A percentile compares a stretch with the other conserved stretches of the same genome.
phyloP scores from a whole-genome alignment of 371 early-diverging fungal species.

The Funneliformis caledonium region DNA sequence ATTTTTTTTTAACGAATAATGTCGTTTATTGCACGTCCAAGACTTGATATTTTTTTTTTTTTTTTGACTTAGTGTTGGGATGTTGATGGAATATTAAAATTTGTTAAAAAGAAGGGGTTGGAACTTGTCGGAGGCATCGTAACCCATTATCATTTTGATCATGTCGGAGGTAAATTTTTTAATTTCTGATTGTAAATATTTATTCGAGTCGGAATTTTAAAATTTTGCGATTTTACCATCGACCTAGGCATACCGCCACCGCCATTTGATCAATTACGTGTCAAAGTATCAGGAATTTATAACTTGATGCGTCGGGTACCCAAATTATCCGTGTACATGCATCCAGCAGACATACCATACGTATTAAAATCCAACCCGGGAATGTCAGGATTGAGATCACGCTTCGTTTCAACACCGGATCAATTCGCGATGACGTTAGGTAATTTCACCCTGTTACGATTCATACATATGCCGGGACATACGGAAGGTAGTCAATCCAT shows the following conservation, averaged over 20 bases:
- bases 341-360: conserved; percentile 76
- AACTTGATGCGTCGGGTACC: conserved; percentile 73
- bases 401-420: conserved; percentile 68
- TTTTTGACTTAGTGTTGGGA: conserved; percentile 78
- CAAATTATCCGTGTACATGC: conserved; percentile 72
- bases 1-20: not conserved
- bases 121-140: conserved; percentile 73
- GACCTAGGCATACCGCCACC: conserved; percentile 70
- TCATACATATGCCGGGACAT: conserved; percentile 91
- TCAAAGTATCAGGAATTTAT: conserved; percentile 79
- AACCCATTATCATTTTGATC: conserved; percentile 88
- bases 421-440: conserved; percentile 63
- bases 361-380: conserved; percentile 70
- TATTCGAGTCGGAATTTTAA: not conserved
- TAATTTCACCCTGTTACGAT: conserved; percentile 55
- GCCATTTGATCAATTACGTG: conserved; percentile 77
- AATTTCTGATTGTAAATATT: not conserved
- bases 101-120: conserved; percentile 61
- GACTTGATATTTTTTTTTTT: conserved; percentile 10
- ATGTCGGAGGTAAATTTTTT: conserved; percentile 58
- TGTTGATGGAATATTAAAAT: conserved; percentile 74
- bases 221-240: not conserved
- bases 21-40: not conserved
- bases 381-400: conserved; percentile 52
- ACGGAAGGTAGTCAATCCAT: conserved; percentile 87